Evolutionary conservation across 257 asterid genomes (phyloP).

Genomic region (Solanum virginianum): DNA sequence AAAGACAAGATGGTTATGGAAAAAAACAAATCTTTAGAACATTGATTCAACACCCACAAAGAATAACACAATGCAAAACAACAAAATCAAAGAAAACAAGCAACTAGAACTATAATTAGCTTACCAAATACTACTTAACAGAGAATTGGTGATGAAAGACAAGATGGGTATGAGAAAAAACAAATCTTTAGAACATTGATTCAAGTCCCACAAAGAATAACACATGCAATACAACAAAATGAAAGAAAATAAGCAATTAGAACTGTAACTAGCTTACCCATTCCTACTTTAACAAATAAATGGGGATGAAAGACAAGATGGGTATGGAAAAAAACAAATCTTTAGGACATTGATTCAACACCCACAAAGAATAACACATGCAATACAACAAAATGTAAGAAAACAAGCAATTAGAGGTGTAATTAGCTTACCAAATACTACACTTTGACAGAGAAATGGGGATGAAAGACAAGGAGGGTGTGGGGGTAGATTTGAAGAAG

Average conservation of each 20-base stretch:
- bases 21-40: background rate
- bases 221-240: background rate
- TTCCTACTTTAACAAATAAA: background rate
- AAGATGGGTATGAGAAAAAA: background rate
- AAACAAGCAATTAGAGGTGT: background rate
- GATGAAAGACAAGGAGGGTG: background rate
- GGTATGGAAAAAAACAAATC: background rate
- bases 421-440: background rate
- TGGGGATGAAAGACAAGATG: background rate
- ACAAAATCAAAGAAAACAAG: background rate
- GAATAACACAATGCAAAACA: background rate
- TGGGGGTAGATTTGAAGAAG: conserved; percentile 6
- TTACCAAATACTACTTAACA: background rate
- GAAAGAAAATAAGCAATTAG: background rate
- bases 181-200: background rate
- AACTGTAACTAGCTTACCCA: background rate
- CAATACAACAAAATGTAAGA: background rate
- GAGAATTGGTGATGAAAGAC: background rate
- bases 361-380: background rate
- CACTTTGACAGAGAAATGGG: background rate
- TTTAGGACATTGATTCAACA: too few relatives aligned
- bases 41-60: background rate
- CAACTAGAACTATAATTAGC: background rate
- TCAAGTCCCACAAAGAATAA: background rate
- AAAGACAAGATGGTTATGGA: background rate